Conservation (phyloP, 139 green algal species). For the Tetradesmus lagerheimii region DNA sequence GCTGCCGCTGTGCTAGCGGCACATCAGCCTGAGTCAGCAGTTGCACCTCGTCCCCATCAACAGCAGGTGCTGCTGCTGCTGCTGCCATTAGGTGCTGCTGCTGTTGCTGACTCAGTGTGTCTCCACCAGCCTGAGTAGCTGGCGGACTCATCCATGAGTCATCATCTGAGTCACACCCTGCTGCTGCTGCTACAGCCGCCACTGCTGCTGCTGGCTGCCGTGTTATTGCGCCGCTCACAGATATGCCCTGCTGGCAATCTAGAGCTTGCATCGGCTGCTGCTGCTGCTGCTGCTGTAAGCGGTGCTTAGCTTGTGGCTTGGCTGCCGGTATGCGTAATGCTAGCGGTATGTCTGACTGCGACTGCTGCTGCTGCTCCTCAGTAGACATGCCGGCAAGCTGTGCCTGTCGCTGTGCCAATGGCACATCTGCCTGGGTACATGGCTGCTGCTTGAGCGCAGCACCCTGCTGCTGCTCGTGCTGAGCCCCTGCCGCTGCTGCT, state of each 20-base stretch:
- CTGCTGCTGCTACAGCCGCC: background rate
- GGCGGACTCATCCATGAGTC: background rate
- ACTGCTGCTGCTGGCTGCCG: background rate
- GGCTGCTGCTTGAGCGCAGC: no score
- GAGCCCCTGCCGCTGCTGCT: background rate
- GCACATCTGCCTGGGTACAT: slow-evolving; percentile 2
- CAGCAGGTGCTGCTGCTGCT: background rate
- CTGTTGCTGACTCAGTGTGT: background rate
- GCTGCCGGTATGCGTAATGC: background rate
- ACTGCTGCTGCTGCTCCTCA: background rate
- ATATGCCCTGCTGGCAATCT: background rate
- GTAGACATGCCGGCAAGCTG: background rate
- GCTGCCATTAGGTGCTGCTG: background rate
- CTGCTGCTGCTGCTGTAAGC: slow-evolving; percentile 34
- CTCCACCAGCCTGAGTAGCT: background rate
- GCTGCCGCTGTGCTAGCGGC: background rate
- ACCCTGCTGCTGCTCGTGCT: slow-evolving; percentile 32
- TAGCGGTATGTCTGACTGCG: slow-evolving; percentile 9
- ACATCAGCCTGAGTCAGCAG: background rate
- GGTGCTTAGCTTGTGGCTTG: background rate
- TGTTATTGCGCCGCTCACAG: background rate
- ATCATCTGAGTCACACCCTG: background rate
- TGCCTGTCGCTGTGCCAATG: background rate
- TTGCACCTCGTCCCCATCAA: background rate
- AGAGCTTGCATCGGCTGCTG: background rate